Conservation (phyloP, 2,329 filamentous ascomycete species). For the Ophiocordyceps australis region DNA sequence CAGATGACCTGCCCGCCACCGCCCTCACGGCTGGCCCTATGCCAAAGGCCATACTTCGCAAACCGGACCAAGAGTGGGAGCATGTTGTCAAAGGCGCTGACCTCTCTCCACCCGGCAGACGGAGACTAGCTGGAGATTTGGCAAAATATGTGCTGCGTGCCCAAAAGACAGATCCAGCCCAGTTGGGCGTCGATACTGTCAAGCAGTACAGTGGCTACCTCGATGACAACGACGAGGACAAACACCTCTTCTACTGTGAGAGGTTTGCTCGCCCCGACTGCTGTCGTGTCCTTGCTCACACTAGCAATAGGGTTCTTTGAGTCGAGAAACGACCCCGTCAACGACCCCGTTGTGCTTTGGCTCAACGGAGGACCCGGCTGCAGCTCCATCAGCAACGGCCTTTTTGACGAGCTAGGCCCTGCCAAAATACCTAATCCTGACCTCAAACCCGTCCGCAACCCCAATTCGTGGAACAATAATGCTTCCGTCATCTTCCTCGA, state of each 20-base stretch:
- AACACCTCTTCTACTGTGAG: conserved; percentile 96
- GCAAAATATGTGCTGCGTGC: conserved; percentile 74
- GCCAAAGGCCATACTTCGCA: conserved; percentile 1
- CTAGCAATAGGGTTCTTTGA: conserved; percentile 34
- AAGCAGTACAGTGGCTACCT: conserved; percentile 98
- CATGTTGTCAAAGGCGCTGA: conserved; percentile 1
- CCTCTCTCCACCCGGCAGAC: not conserved
- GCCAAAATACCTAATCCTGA: conserved; percentile 38
- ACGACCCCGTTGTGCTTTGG: conserved; percentile 36
- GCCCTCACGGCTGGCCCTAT: conserved; percentile 1
- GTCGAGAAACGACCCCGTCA: conserved; percentile 17
- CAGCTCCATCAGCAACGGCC: conserved; percentile 13
- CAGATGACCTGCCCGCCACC: not conserved
- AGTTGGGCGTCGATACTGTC: conserved; percentile 73
- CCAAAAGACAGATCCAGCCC: conserved; percentile 73
- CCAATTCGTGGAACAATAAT: conserved; percentile 43
- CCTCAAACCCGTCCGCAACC: conserved; percentile 25
- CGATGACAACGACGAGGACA: conserved; percentile 86
- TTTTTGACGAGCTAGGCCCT: conserved; percentile 60
- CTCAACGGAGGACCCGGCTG: conserved; percentile 16
- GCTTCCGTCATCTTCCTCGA: conserved; percentile 56
- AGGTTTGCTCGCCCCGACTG: no score
- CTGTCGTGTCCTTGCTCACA: not conserved
- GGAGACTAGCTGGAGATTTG: conserved; percentile 51
- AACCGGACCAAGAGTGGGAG: conserved; percentile 1